Evolutionary conservation across 441 rosid genomes (phyloP).

Genomic region (Hypseocharis bilobata): DNA sequence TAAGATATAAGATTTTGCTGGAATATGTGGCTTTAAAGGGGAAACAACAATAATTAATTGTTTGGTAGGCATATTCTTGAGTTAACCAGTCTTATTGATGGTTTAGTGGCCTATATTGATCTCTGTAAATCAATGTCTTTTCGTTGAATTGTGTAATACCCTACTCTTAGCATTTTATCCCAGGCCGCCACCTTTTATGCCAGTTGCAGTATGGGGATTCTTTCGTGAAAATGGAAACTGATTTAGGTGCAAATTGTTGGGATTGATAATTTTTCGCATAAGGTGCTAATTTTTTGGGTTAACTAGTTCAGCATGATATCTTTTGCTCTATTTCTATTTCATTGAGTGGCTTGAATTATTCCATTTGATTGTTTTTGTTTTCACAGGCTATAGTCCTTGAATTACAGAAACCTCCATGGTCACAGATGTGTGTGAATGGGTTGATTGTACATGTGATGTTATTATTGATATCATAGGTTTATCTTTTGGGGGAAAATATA

Average conservation of each 20-base stretch:
- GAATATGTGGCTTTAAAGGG: slow-evolving; percentile 9
- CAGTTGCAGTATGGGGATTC: background rate
- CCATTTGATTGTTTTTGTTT: too few species aligned
- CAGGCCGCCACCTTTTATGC: background rate
- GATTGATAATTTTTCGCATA: background rate
- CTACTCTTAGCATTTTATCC: too few species aligned
- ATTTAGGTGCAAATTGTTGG: background rate
- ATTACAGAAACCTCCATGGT: too few species aligned
- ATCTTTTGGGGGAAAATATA: too few species aligned
- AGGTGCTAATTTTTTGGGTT: background rate
- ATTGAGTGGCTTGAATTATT: too few species aligned
- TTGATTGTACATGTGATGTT: too few species aligned
- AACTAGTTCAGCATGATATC: background rate
- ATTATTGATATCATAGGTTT: too few species aligned
- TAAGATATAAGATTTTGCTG: background rate
- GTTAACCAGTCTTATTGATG: background rate
- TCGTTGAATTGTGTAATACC: too few species aligned
- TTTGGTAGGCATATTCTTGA: slow-evolving; percentile 3
- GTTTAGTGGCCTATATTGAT: background rate
- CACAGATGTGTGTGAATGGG: too few species aligned
- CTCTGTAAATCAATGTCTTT: too few species aligned
- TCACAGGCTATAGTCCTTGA: too few species aligned
- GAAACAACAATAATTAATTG: slow-evolving; percentile 9
- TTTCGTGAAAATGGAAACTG: background rate
- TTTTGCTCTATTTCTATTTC: background rate